phyloP scores from a whole-genome alignment of 257 asterid species.

The Salvia miltiorrhiza region DNA sequence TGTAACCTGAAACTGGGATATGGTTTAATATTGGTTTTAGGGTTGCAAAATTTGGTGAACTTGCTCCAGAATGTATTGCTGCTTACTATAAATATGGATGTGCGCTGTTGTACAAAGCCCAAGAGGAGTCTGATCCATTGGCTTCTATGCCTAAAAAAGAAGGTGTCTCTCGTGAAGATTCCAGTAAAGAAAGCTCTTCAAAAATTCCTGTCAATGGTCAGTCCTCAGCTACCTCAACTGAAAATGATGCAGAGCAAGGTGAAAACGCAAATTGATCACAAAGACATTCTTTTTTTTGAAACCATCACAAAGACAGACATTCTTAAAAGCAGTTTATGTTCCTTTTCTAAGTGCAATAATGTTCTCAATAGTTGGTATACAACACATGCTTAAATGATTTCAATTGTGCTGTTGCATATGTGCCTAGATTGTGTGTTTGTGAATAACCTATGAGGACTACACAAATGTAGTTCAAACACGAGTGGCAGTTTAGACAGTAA shows the following conservation, averaged over 20 bases:
- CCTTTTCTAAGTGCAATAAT: constrained; percentile 9
- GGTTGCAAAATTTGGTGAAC: constrained; percentile 83
- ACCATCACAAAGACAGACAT: constrained; percentile 31
- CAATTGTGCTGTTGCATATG: constrained; percentile 4
- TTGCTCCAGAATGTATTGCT: constrained; percentile 76
- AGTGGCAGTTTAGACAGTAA: background rate
- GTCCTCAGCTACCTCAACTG: constrained; percentile 56
- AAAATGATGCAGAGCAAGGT: constrained; percentile 40
- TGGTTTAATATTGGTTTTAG: constrained; percentile 30
- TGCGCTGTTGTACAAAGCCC: constrained; percentile 72
- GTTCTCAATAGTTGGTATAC: background rate
- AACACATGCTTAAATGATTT: background rate
- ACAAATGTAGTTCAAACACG: background rate
- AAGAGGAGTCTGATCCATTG: constrained; percentile 89
- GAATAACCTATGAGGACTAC: background rate
- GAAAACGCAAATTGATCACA: constrained; percentile 37
- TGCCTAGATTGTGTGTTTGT: background rate
- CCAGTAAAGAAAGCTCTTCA: constrained; percentile 49
- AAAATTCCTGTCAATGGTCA: constrained; percentile 48
- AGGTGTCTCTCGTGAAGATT: constrained; percentile 45
- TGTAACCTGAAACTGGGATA: background rate
- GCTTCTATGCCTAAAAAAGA: constrained; percentile 76
- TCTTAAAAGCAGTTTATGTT: constrained; percentile 36
- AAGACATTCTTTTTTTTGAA: constrained; percentile 27
- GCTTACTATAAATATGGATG: constrained; percentile 76